A percentile compares a stretch with the other conserved stretches of the same genome.
Conservation (phyloP, 2,329 filamentous ascomycete species). For the Nothophaeocryptopus gaeumannii region DNA sequence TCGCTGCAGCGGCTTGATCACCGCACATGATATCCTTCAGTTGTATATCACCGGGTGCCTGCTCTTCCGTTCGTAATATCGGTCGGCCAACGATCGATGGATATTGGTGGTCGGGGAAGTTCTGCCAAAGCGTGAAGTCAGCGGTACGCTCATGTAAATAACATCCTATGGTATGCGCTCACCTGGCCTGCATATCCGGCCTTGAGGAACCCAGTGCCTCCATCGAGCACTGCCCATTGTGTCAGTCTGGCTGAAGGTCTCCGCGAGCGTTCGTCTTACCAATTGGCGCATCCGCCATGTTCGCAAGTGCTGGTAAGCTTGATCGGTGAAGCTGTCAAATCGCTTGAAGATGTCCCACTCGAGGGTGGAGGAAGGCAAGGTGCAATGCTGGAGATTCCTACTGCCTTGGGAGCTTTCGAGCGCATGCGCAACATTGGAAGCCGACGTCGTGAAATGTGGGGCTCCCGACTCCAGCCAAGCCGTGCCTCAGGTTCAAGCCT, state of each 20-base stretch:
- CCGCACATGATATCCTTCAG: constrained; percentile 99
- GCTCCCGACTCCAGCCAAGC: constrained; percentile 3
- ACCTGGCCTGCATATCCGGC: constrained; percentile 95
- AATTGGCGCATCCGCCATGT: constrained; percentile 51
- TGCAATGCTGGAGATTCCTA: constrained; percentile 3
- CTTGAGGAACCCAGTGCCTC: constrained; percentile 99
- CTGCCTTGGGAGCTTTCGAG: constrained; percentile 5
- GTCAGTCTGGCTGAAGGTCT: constrained; percentile 20
- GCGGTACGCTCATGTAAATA: background rate
- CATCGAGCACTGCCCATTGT: constrained; percentile 78
- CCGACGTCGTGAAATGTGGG: background rate
- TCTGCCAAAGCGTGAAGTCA: constrained; percentile 51
- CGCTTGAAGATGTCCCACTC: too few species aligned
- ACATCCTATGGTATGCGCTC: constrained; percentile 30
- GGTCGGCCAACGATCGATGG: constrained; percentile 97
- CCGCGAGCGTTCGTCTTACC: constrained; percentile 35
- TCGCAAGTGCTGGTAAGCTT: constrained; percentile 15
- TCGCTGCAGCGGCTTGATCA: constrained; percentile 91
- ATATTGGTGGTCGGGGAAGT: constrained; percentile 98
- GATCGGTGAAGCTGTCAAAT: too few species aligned
- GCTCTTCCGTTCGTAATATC: constrained; percentile 93
- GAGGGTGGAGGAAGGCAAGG: too few species aligned
- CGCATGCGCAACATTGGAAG: background rate
- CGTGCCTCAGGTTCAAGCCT: background rate
- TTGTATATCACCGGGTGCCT: constrained; percentile 63